These are phyloP conservation scores for Lycium ferocissimum DNA, from an alignment of 257 asterid species.

Conservation along the genomic window DNA sequence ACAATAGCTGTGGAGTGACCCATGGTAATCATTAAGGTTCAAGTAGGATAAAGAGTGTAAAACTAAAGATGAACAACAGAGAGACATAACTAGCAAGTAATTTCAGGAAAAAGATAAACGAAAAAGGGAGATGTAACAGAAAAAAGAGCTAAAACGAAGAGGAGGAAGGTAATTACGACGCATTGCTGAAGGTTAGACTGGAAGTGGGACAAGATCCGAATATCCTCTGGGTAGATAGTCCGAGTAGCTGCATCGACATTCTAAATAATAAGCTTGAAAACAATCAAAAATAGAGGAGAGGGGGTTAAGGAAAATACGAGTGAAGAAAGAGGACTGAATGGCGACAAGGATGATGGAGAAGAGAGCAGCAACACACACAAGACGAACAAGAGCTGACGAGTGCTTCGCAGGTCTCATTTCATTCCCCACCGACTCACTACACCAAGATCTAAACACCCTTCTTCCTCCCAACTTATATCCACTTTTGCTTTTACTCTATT, in stretches of 20 bases:
- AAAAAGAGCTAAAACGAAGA: neutral
- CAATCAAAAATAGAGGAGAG: neutral
- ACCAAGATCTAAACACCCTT: no score
- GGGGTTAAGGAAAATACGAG: slow-evolving; percentile 41
- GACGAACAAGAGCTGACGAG: slow-evolving; percentile 63
- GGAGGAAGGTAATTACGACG: slow-evolving; percentile 54
- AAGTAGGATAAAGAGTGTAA: neutral
- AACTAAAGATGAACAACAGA: neutral
- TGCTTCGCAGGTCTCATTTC: slow-evolving; percentile 38
- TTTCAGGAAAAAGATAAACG: no score
- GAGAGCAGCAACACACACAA: slow-evolving; percentile 73
- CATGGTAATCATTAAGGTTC: neutral
- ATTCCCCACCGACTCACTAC: no score
- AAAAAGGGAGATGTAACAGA: neutral
- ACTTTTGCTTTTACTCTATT: no score
- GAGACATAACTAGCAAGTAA: neutral
- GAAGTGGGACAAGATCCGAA: slow-evolving; percentile 66
- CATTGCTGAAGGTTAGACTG: slow-evolving; percentile 85
- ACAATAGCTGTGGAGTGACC: neutral
- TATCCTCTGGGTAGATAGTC: slow-evolving; percentile 41
- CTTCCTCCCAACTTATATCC: no score
- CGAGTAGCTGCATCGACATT: slow-evolving; percentile 48
- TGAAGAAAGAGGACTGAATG: slow-evolving; percentile 61
- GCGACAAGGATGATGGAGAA: slow-evolving; percentile 70
- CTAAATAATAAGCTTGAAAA: neutral